These are phyloP conservation scores for Daldinia bambusicola DNA, from an alignment of 495 filamentous ascomycete genomes.

Conservation along the genomic window DNA sequence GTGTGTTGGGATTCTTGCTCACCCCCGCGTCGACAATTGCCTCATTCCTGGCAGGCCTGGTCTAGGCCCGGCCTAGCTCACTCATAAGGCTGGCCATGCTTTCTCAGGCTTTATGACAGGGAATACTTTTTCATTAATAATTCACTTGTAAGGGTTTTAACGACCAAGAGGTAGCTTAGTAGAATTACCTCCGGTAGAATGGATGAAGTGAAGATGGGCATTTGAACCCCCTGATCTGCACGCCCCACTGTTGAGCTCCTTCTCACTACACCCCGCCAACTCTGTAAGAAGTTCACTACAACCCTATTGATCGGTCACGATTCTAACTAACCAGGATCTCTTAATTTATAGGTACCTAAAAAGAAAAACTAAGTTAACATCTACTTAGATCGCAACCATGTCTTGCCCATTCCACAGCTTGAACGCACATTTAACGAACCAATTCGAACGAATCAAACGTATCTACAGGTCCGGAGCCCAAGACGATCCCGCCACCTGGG, in stretches of 20 bases:
- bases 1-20: background rate
- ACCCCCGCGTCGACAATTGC: slow-evolving; percentile 18
- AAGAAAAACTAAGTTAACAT: too few species aligned
- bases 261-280: too few species aligned
- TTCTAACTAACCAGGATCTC: too few species aligned
- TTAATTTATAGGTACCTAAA: too few species aligned
- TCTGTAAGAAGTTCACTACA: too few species aligned
- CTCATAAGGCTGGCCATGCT: background rate
- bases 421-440: background rate
- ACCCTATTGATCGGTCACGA: too few species aligned
- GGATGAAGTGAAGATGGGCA: too few species aligned
- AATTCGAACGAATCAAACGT: background rate
- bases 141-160: background rate
- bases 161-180: background rate
- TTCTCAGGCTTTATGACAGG: background rate
- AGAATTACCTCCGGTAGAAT: too few species aligned
- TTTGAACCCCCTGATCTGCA: too few species aligned
- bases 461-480: background rate
- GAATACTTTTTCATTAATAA: background rate
- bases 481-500: background rate
- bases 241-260: too few species aligned
- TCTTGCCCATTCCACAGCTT: background rate
- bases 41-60: slow-evolving; percentile 16
- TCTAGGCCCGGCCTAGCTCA: slow-evolving; percentile 11
- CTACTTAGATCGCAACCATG: background rate